Conservation (phyloP, 169 alveolate genomes). For the Toxoplasma gondii region DNA sequence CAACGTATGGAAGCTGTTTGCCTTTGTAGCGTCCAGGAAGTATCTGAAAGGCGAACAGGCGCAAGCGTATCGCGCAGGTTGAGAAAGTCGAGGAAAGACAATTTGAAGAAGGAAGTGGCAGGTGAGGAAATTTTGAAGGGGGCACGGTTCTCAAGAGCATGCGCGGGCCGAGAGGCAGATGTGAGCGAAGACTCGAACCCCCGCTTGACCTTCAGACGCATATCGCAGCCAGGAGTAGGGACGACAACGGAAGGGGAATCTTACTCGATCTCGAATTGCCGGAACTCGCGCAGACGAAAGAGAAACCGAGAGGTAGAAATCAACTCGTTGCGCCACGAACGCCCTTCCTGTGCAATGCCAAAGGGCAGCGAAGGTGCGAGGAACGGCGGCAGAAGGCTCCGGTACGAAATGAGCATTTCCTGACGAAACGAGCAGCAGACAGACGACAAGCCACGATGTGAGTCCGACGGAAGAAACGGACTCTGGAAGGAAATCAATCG, state of each 20-base stretch:
- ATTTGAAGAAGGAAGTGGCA: neutral
- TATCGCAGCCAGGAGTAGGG: no score
- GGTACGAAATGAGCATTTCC: slow-evolving; percentile 1
- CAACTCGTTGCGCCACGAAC: slow-evolving; percentile 18
- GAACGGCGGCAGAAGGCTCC: neutral
- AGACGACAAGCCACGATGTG: no score
- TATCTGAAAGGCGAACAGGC: neutral
- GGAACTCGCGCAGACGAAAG: slow-evolving; percentile 26
- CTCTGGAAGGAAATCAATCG: neutral
- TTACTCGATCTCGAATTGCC: slow-evolving; percentile 38
- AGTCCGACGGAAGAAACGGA: neutral
- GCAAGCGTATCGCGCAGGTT: neutral
- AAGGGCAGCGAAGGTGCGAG: slow-evolving; percentile 32
- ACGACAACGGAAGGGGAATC: neutral
- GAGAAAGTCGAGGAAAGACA: no score
- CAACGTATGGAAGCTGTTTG: neutral
- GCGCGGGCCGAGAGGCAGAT: no score
- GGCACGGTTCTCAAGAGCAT: no score
- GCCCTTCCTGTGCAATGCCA: slow-evolving; percentile 38
- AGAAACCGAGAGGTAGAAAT: neutral
- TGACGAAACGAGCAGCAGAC: neutral
- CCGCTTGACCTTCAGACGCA: no score
- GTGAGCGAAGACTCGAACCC: no score
- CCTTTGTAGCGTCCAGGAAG: neutral
- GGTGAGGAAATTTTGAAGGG: no score